A percentile compares a stretch with the other conserved stretches of the same genome.
These are phyloP conservation scores for Aspergillus nomiae DNA, from an alignment of 2,329 filamentous ascomycete genomes.

Conservation along the genomic window DNA sequence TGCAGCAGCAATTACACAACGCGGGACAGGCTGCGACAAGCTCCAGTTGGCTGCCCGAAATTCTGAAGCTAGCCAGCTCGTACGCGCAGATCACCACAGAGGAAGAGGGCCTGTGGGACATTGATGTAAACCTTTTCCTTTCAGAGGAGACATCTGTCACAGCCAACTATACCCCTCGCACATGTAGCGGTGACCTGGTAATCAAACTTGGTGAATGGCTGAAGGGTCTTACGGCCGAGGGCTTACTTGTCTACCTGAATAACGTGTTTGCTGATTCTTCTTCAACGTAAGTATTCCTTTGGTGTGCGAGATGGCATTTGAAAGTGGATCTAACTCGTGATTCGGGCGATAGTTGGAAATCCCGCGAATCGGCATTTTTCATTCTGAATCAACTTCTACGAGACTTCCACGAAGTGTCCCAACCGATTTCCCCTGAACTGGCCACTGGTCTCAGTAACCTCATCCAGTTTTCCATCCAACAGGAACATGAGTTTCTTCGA, in stretches of 20 bases:
- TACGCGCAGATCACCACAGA: constrained; percentile 91
- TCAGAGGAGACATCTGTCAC: constrained; percentile 94
- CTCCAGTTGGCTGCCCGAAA: constrained; percentile 80
- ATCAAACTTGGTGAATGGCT: constrained; percentile 95
- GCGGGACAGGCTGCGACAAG: constrained; percentile 61
- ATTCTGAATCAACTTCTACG: constrained; percentile 81
- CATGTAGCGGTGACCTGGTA: constrained; percentile 86
- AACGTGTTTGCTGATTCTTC: constrained; percentile 63
- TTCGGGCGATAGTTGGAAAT: constrained; percentile 56
- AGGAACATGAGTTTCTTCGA: constrained; percentile 74
- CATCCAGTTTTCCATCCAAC: constrained; percentile 72
- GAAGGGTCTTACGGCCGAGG: constrained; percentile 72
- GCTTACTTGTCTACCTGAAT: constrained; percentile 75
- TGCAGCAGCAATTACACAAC: constrained; percentile 74
- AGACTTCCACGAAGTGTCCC: constrained; percentile 78
- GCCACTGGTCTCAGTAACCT: constrained; percentile 77
- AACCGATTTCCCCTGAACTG: constrained; percentile 68
- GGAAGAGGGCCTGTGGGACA: constrained; percentile 93
- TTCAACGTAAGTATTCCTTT: constrained; percentile 33
- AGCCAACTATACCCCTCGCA: constrained; percentile 92
- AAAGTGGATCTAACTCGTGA: constrained; percentile 7
- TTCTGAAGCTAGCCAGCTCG: constrained; percentile 80
- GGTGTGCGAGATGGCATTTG: neutral
- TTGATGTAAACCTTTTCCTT: constrained; percentile 92
- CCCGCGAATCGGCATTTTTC: constrained; percentile 79